A percentile compares a stretch with the other conserved stretches of the same genome.
These are phyloP conservation scores for Oropetium thomaeum DNA, from an alignment of 176 grass and related monocot species.

Conservation along the genomic window DNA sequence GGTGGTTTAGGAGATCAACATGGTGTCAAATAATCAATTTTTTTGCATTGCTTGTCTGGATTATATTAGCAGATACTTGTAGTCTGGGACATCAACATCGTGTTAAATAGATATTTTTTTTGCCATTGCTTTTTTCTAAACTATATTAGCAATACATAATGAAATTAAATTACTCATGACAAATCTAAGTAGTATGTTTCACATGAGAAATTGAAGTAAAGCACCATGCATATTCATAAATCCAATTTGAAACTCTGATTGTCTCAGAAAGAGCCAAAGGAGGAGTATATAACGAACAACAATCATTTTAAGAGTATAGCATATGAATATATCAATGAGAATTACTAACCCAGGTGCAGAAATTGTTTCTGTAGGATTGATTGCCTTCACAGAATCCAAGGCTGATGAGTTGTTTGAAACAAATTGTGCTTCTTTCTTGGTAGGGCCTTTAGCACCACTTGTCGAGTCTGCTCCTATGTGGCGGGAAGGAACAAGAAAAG, in stretches of 20 bases:
- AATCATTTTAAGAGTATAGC: neutral
- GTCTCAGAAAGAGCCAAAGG: neutral
- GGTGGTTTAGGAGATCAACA: neutral
- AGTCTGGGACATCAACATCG: too few relatives aligned
- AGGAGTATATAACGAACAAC: neutral
- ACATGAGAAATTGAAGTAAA: neutral
- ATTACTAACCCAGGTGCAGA: conserved; percentile 33
- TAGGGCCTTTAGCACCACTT: conserved; percentile 32
- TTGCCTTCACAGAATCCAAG: conserved; percentile 26
- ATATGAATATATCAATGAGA: neutral
- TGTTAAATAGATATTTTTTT: too few relatives aligned
- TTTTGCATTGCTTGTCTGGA: neutral
- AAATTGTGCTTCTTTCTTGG: conserved; percentile 54
- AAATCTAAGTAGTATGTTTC: neutral
- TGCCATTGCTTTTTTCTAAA: neutral
- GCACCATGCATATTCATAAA: neutral
- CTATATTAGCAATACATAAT: neutral
- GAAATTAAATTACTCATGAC: neutral
- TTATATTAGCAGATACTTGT: neutral
- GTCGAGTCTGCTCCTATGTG: conserved; percentile 26
- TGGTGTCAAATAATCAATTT: too few relatives aligned
- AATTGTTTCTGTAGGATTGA: conserved; percentile 36
- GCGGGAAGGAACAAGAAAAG: neutral
- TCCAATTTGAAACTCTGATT: neutral
- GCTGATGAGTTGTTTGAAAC: conserved; percentile 20